Evolutionary conservation across 1,139 yeast genomes (phyloP).

Genomic region (Candida mesenterica): DNA sequence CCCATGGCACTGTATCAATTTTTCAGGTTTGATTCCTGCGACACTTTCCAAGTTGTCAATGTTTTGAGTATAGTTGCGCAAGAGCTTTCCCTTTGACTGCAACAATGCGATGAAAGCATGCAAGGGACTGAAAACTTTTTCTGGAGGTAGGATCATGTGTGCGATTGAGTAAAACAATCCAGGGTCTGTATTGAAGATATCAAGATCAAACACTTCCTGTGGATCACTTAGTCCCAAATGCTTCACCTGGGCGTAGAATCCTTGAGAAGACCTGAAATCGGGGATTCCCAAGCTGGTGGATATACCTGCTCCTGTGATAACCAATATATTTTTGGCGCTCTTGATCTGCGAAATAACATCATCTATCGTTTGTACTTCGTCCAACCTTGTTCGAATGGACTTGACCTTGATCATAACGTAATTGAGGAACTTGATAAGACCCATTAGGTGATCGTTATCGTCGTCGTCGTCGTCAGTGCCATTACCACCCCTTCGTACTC

Average conservation of each 20-base stretch:
- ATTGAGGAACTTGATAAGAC: conserved; percentile 51
- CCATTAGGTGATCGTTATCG: conserved; percentile 44
- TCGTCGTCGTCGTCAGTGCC: conserved; percentile 23
- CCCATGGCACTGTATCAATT: conserved; percentile 91
- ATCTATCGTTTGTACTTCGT: conserved; percentile 55
- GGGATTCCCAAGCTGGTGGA: conserved; percentile 93
- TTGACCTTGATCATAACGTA: conserved; percentile 61
- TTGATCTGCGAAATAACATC: conserved; percentile 55
- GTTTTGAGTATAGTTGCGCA: conserved; percentile 91
- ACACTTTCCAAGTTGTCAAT: conserved; percentile 87
- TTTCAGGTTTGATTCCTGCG: conserved; percentile 72
- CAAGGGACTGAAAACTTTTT: conserved; percentile 71
- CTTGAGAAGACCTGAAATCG: conserved; percentile 88
- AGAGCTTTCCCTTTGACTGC: conserved; percentile 73
- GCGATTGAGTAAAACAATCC: conserved; percentile 84
- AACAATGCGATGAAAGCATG: conserved; percentile 79
- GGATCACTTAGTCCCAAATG: conserved; percentile 79
- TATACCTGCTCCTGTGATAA: conserved; percentile 94
- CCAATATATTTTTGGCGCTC: conserved; percentile 63
- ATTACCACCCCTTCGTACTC: conserved; percentile 25
- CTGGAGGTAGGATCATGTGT: conserved; percentile 82
- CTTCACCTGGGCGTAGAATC: conserved; percentile 73
- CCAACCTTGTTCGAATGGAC: conserved; percentile 51
- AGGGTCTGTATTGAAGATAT: conserved; percentile 75
- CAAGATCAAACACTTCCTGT: conserved; percentile 87